phyloP scores from a whole-genome alignment of 2,329 filamentous ascomycete species.

The Epichloe festucae region DNA sequence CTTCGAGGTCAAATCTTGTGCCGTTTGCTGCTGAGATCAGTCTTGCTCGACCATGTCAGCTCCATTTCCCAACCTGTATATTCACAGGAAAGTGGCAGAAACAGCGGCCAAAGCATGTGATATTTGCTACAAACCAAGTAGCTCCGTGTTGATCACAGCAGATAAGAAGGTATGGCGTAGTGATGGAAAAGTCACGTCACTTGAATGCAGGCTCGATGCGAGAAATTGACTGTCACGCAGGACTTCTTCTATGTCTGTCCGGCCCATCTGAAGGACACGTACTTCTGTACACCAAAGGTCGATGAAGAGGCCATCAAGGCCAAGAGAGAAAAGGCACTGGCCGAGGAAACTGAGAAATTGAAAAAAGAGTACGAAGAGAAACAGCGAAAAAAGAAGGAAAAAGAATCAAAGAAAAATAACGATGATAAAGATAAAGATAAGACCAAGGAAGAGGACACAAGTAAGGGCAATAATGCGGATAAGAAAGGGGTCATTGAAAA shows the following conservation, averaged over 20 bases:
- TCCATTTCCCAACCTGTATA: constrained; percentile 63
- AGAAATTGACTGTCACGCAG: constrained; percentile 12
- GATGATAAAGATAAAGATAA: constrained; percentile 25
- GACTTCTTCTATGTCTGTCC: constrained; percentile 91
- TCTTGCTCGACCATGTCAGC: constrained; percentile 7
- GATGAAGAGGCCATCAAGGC: constrained; percentile 53
- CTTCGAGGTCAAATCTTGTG: not conserved
- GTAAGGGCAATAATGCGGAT: constrained; percentile 12
- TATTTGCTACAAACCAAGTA: constrained; percentile 80
- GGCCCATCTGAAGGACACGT: constrained; percentile 66
- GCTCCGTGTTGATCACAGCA: constrained; percentile 76
- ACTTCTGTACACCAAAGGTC: constrained; percentile 66
- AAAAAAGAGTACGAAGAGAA: constrained; percentile 67
- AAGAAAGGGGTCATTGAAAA: constrained; percentile 12
- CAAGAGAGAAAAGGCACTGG: constrained; percentile 47
- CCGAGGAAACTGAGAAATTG: constrained; percentile 49
- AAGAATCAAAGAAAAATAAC: constrained; percentile 45
- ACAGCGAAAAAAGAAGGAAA: constrained; percentile 54
- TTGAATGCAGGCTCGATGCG: not conserved
- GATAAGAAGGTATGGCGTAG: constrained; percentile 61
- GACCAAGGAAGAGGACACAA: constrained; percentile 19
- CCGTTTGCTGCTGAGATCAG: not conserved
- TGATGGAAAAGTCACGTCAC: not conserved
- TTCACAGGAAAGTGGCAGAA: constrained; percentile 77
- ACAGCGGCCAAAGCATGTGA: constrained; percentile 73